Base-by-base conservation (phyloP, 192 early-diverging fungal genomes). In the Mortierella claussenii region DNA sequence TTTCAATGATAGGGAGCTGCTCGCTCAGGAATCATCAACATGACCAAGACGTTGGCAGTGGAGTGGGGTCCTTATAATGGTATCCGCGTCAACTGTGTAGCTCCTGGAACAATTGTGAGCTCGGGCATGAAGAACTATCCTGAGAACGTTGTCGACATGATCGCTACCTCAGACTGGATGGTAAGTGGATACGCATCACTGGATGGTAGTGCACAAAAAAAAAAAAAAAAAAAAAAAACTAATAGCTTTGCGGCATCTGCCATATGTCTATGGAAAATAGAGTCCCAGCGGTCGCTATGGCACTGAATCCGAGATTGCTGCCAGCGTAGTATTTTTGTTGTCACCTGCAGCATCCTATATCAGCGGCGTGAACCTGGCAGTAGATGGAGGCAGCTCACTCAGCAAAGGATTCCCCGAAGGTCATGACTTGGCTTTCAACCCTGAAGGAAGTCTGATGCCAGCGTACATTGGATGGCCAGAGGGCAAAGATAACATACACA, bases 61-160 rank as follows among this genome's bases (percentile, higher is more conserved):
- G 85, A 86, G 55, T 86, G 85, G 85, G 81, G 80, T 18, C 64
- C 67, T 4, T 78, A 64, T 24, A 76, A 76, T 18, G 81, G 81
- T 3, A 82, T 86, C 33, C 82, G 85, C 20, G 58, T 86, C 65
- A 86, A 86, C 69, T 84, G 75, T 46, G 85, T 86, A 28, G 85
- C 83, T 23, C 85, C 85, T 15, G 85, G 85, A 20, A 81, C 80
- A 13, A 80, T 86, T 57, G 69, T 86, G 31, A 82, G 83, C 46
- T 80, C 74, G 17, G 85, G 85, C 27, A 82, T 84, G 65, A 68
- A 68, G 45, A 83, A 82, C 57, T 86, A 86, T 43, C 79, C 85
- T 8, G 61, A 69, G 2, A 62, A 65, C n/a, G 73, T 86, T 15
- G 69, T 79, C 37, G 63, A 81, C 10, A 60, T 68, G 65, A 45